Evolutionary conservation across 2,329 filamentous ascomycete genomes (phyloP).

Genomic region (Alternaria triticimaculans): DNA sequence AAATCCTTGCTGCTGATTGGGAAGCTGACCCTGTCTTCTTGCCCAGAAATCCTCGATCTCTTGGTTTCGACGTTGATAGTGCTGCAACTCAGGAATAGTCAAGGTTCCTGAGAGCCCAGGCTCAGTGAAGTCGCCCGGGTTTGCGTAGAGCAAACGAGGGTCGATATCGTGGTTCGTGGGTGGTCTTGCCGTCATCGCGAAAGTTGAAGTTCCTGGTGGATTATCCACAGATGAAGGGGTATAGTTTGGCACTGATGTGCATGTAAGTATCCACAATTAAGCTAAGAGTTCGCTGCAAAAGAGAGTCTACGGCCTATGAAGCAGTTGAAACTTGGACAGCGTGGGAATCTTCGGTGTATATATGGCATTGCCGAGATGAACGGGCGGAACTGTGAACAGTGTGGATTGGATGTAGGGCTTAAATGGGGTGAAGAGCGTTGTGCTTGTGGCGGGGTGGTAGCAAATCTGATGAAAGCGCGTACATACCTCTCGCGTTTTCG

Average conservation of each 20-base stretch:
- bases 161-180: constrained; percentile 7
- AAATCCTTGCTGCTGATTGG: neutral
- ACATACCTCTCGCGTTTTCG: neutral
- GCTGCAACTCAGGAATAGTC: constrained; percentile 7
- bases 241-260: neutral
- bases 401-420: neutral
- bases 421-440: neutral
- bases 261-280: neutral
- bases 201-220: neutral
- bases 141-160: constrained; percentile 17
- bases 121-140: constrained; percentile 9
- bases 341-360: neutral
- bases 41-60: neutral
- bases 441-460: neutral
- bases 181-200: no score
- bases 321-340: neutral
- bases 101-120: constrained; percentile 3
- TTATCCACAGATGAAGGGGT: neutral
- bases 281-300: neutral
- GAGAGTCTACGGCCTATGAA: neutral
- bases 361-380: neutral
- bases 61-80: constrained; percentile 11
- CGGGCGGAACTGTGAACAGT: neutral
- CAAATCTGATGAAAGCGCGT: neutral
- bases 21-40: neutral